Base-by-base conservation (phyloP, 176 grass and related monocot species). In the Leersia perrieri region DNA sequence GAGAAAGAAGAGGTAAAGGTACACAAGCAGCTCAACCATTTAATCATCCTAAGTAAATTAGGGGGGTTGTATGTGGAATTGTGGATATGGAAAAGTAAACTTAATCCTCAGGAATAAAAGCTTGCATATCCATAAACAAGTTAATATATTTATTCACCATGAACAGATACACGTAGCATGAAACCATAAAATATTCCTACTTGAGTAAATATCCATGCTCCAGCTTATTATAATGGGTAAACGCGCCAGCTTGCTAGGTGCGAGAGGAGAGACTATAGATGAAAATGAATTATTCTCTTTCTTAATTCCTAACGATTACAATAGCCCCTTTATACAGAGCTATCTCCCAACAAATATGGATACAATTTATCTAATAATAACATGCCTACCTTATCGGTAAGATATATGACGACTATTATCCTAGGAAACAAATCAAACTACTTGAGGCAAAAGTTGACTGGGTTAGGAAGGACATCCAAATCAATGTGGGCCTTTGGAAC, bases 71-170 rank as follows among this genome's bases (percentile, higher is more conserved):
- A 63, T 45, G 70, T 58, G 15, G 51, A 53, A 75, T n/a, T n/a
- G n/a, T n/a, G n/a, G n/a, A n/a, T 41, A 72, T 42, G 27, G 65
- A 80, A 80, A 64, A 81, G 10, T 12, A 72, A 80, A 66, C 4
- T 71, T 70, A 53, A 62, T 27, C 64, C 31, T 20, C 7, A 35
- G 25, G 18, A 65, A 72, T 25, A 74, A 47, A 85, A 81, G 18
- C 57, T 33, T 58, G 64, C 10, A 42, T 29, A 80, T 64, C 18
- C 55, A 72, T 40, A 71, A 31, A 66, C 57, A 77, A 33, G 71
- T 72, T 7, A 1, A n/a, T n/a, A n/a, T n/a, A n/a, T n/a, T 4
- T 82, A 83, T 83, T 87, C 27, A 34, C 38, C 55, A 68, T 39
- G 44, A 66, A 55, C 36, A 84, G 63, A 32, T 40, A 16, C 81